Base-by-base conservation (phyloP, 2,329 filamentous ascomycete species). In the Verticillium isaacii region DNA sequence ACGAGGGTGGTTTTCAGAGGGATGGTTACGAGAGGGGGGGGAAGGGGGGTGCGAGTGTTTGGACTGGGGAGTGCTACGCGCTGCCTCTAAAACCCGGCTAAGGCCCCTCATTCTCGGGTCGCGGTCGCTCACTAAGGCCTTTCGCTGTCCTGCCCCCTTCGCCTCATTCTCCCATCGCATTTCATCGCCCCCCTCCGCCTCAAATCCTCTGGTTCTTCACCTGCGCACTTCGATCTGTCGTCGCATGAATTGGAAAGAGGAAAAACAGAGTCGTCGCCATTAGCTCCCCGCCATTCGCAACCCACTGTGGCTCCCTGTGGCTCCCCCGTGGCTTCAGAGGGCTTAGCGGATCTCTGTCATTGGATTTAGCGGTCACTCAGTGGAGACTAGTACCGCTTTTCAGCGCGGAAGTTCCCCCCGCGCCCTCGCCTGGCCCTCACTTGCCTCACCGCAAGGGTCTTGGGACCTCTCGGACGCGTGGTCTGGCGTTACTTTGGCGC, bases 311-410 rank as follows among this genome's bases (percentile, higher is more conserved):
- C 39, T 45, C 39, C 39, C 34, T 36, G 34, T 36, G 34, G 37
- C 37, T 41, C 37, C 37, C 45, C 9, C 45, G 19, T 12, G 45
- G 45, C 45, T 14, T 23, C 45, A 52, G 45, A 52, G 45, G 45
- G 45, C 45, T 52, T 29, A 52, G 45, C 45, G 45, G 45, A 52
- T 37, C 56, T 58, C 56, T 58, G 56, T 41, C 56, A 58, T 36
- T 37, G 32, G 56, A 29, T 37, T 45, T 58, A 58, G 57, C 36
- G 57, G 37, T 29, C 57, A 19, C 41, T 58, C 57, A 58, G 57
- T 50, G 57, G 57, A 32, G 56, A 39, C 36, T 29, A 50, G 55
- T 23, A 17, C 17, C 11, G 19, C n/a, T 36, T 36, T 39, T 45
- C 56, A 58, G 36, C 36, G 15, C 34, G 56, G 32, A 32, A 29